These are phyloP conservation scores for Fragaria nilgerrensis DNA, from an alignment of 306 rosid species.

Conservation along the genomic window DNA sequence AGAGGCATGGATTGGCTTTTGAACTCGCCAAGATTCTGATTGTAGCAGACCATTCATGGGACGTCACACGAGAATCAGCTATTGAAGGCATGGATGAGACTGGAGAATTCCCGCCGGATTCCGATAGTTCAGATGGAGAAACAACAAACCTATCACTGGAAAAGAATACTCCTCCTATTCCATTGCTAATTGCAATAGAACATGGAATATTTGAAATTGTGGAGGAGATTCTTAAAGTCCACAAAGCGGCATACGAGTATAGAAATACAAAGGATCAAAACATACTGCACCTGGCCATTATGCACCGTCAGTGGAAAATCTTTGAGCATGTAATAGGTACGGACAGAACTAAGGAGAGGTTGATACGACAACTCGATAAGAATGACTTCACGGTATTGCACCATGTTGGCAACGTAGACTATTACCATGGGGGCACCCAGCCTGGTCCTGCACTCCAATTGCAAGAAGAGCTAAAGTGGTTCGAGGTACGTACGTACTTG, in stretches of 20 bases:
- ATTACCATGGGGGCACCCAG: not conserved
- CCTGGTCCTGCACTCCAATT: slow-evolving; percentile 38
- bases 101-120: too few relatives aligned
- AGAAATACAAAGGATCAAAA: not conserved
- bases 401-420: slow-evolving; percentile 12
- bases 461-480: slow-evolving; percentile 37
- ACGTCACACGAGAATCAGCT: not conserved
- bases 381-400: slow-evolving; percentile 23
- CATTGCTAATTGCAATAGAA: slow-evolving; percentile 23
- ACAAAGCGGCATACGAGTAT: slow-evolving; percentile 25
- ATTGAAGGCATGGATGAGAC: too few relatives aligned
- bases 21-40: slow-evolving; percentile 16
- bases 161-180: not conserved
- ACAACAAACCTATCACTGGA: too few relatives aligned
- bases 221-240: not conserved
- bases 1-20: slow-evolving; percentile 14
- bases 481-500: slow-evolving; percentile 11
- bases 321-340: not conserved
- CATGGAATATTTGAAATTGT: slow-evolving; percentile 25
- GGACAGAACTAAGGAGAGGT: too few relatives aligned
- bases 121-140: too few relatives aligned
- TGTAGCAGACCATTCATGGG: slow-evolving; percentile 1
- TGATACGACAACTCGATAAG: too few relatives aligned
- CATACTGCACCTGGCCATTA: slow-evolving; percentile 24
- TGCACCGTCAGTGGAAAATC: slow-evolving; percentile 11